Evolutionary conservation across 2,329 filamentous ascomycete genomes (phyloP).

Genomic region (Arthrinium phaeospermum): DNA sequence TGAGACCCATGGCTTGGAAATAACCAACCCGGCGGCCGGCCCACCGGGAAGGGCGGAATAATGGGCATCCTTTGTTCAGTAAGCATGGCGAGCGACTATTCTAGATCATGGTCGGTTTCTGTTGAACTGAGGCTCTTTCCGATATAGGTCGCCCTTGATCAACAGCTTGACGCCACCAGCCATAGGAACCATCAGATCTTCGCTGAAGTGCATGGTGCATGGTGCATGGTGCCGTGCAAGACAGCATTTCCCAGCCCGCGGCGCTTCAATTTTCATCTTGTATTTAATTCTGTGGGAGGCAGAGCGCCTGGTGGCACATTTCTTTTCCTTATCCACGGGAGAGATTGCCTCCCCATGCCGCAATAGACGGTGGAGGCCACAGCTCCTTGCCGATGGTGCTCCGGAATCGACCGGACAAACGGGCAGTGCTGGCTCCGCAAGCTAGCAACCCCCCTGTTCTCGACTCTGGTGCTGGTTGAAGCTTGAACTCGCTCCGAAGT

Average conservation of each 20-base stretch:
- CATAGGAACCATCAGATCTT: background rate
- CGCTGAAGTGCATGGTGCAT: background rate
- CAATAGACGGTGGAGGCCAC: slow-evolving; percentile 14
- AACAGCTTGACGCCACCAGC: background rate
- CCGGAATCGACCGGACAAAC: slow-evolving; percentile 11
- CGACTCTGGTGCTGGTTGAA: background rate
- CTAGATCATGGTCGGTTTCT: background rate
- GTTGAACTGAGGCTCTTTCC: background rate
- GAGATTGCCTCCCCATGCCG: background rate
- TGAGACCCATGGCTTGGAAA: slow-evolving; percentile 13
- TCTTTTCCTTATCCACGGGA: slow-evolving; percentile 5
- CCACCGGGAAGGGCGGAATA: slow-evolving; percentile 2
- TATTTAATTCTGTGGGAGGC: background rate
- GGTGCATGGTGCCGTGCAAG: background rate
- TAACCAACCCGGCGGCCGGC: background rate
- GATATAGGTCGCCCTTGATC: background rate
- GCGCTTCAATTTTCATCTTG: background rate
- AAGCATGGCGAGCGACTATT: background rate
- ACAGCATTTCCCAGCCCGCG: background rate
- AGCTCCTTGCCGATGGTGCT: slow-evolving; percentile 13
- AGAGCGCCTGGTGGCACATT: background rate
- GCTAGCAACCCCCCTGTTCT: background rate
- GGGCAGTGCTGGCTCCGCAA: slow-evolving; percentile 13
- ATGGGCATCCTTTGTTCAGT: background rate
- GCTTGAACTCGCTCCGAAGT: slow-evolving; percentile 2